phyloP scores from a whole-genome alignment of 805 yeast species.

The Spathaspora girioi region DNA sequence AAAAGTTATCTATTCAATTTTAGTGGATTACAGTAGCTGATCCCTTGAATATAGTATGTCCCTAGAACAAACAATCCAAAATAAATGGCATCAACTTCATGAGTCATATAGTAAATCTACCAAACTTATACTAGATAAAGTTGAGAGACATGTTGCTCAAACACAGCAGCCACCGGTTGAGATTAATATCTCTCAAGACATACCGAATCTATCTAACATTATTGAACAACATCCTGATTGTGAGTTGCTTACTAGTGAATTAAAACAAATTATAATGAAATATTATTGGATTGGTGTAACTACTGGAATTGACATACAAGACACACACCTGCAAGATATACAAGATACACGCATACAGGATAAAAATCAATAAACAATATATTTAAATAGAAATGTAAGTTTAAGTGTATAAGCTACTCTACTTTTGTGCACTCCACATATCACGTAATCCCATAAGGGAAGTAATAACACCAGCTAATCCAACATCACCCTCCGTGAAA shows the following conservation, averaged over 20 bases:
- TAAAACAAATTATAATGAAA: slow-evolving; percentile 22
- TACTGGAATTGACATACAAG: slow-evolving; percentile 12
- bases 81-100: background rate
- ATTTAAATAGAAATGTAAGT: background rate
- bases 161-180: too few relatives aligned
- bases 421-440: slow-evolving; percentile 45
- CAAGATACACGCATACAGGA: too few relatives aligned
- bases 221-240: slow-evolving; percentile 14
- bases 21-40: too few relatives aligned
- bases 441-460: slow-evolving; percentile 75
- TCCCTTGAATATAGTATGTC: background rate
- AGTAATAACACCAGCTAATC: slow-evolving; percentile 80
- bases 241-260: slow-evolving; percentile 16
- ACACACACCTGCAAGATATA: too few relatives aligned
- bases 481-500: slow-evolving; percentile 75
- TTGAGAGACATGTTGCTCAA: background rate
- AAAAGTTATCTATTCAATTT: too few relatives aligned
- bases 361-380: slow-evolving; percentile 1
- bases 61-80: background rate
- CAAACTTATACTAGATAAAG: background rate
- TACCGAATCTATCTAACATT: slow-evolving; percentile 13
- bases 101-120: background rate
- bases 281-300: slow-evolving; percentile 33
- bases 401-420: background rate
- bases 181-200: slow-evolving; percentile 7